Evolutionary conservation across 306 rosid species (phyloP).

Genomic region (Acacia confusa): DNA sequence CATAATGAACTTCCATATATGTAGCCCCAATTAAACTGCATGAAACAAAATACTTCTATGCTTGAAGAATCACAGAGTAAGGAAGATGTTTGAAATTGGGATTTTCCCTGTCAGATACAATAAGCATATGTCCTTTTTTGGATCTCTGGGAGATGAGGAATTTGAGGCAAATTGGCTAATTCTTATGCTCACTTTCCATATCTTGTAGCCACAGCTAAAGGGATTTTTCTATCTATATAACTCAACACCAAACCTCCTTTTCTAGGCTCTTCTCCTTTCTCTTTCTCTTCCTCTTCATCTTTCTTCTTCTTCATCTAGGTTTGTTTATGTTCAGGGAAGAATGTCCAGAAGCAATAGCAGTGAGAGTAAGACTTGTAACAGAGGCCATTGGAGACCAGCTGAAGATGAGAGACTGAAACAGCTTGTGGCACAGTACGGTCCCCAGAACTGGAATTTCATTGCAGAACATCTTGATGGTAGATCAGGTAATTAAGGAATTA

Average conservation of each 20-base stretch:
- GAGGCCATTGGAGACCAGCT: slow-evolving; percentile 66
- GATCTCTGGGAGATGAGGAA: not conserved
- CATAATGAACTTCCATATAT: slow-evolving; percentile 34
- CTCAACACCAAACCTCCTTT: slow-evolving; percentile 14
- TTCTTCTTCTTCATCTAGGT: not conserved
- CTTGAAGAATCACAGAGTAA: slow-evolving; percentile 20
- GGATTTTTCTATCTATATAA: slow-evolving; percentile 38
- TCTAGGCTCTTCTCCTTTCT: not conserved
- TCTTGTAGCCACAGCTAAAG: slow-evolving; percentile 45
- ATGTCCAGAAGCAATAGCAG: slow-evolving; percentile 33
- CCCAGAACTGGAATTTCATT: slow-evolving; percentile 66
- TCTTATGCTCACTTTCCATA: not conserved
- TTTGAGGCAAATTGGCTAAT: not conserved
- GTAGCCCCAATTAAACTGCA: slow-evolving; percentile 35
- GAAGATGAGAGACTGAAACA: slow-evolving; percentile 54
- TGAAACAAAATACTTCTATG: slow-evolving; percentile 35
- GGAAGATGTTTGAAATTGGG: slow-evolving; percentile 20
- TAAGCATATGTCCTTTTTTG: slow-evolving; percentile 4
- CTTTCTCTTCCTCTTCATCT: not conserved
- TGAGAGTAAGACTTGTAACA: slow-evolving; percentile 37
- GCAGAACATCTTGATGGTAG: slow-evolving; percentile 60
- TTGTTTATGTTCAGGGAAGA: slow-evolving; percentile 27
- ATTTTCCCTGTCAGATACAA: not conserved
- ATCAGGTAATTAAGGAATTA: slow-evolving; percentile 41
- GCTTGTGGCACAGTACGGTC: slow-evolving; percentile 53